phyloP scores from a whole-genome alignment of 805 yeast species.

The Teunomyces funiuensis region DNA sequence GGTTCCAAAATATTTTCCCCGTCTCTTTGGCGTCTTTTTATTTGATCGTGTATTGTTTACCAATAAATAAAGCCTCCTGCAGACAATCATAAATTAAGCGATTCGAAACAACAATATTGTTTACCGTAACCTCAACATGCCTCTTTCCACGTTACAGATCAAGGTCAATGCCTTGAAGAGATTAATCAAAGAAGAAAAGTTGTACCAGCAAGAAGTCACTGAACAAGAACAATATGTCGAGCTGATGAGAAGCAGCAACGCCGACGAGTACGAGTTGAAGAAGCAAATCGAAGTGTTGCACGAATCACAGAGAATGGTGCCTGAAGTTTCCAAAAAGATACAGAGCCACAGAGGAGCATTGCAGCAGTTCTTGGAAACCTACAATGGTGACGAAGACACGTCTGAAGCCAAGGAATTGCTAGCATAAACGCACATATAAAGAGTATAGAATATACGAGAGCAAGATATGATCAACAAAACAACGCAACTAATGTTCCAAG shows the following conservation, averaged over 20 bases:
- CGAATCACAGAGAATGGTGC: conserved; percentile 41
- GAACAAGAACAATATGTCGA: conserved; percentile 54
- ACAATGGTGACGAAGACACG: conserved; percentile 36
- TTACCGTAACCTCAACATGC: conserved; percentile 37
- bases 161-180: conserved; percentile 69
- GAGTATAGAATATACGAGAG: background rate
- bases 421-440: conserved; percentile 5
- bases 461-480: background rate
- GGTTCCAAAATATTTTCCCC: background rate
- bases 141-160: conserved; percentile 71
- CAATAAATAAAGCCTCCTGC: background rate
- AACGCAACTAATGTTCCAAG: conserved; percentile 68
- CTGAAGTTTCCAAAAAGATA: conserved; percentile 19
- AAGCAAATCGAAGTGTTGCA: conserved; percentile 38
- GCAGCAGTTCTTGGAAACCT: conserved; percentile 36
- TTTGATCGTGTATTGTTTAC: conserved; percentile 6
- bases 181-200: conserved; percentile 62
- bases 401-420: conserved; percentile 24
- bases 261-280: conserved; percentile 67
- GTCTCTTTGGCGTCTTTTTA: background rate
- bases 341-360: conserved; percentile 37
- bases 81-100: background rate
- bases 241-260: conserved; percentile 43
- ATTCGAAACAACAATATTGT: background rate
- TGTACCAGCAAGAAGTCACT: conserved; percentile 58